Evolutionary conservation across 2,329 filamentous ascomycete genomes (phyloP).

Genomic region (Setomelanomma holmii): DNA sequence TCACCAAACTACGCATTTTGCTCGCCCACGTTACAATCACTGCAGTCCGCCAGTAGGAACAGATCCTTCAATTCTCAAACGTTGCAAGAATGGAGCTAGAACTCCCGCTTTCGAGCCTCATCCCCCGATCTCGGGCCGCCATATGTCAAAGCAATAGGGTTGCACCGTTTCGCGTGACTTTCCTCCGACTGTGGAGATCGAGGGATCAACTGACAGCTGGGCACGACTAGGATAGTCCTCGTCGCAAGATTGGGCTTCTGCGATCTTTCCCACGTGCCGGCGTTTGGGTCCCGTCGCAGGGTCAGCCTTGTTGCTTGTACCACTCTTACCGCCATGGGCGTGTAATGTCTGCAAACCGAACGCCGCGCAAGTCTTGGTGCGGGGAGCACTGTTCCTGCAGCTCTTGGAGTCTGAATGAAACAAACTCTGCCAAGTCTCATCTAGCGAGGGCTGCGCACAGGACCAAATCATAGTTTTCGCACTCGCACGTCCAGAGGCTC

Average conservation of each 20-base stretch:
- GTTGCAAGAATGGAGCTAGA: constrained; percentile 7
- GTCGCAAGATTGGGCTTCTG: neutral
- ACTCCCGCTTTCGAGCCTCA: constrained; percentile 5
- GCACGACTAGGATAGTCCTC: constrained; percentile 7
- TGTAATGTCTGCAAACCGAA: neutral
- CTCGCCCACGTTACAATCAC: neutral
- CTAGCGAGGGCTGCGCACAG: neutral
- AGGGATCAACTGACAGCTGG: constrained; percentile 12
- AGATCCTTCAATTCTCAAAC: neutral
- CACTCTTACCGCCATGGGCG: neutral
- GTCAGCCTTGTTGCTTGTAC: neutral
- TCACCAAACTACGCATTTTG: neutral
- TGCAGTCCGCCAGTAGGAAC: neutral
- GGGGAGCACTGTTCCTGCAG: neutral
- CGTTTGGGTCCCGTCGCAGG: neutral
- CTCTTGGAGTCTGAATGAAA: neutral
- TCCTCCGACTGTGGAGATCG: neutral
- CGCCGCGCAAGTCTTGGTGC: neutral
- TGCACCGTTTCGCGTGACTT: constrained; percentile 10
- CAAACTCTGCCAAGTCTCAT: neutral
- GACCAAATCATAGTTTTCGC: too few species aligned
- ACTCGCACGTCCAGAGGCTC: too few species aligned
- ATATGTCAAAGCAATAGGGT: constrained; percentile 1
- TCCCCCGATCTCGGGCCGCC: constrained; percentile 17
- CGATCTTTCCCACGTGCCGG: constrained; percentile 6